These are phyloP conservation scores for Tremellales sp. DNA, from an alignment of 1,284 basidiomycete species.

Conservation along the genomic window DNA sequence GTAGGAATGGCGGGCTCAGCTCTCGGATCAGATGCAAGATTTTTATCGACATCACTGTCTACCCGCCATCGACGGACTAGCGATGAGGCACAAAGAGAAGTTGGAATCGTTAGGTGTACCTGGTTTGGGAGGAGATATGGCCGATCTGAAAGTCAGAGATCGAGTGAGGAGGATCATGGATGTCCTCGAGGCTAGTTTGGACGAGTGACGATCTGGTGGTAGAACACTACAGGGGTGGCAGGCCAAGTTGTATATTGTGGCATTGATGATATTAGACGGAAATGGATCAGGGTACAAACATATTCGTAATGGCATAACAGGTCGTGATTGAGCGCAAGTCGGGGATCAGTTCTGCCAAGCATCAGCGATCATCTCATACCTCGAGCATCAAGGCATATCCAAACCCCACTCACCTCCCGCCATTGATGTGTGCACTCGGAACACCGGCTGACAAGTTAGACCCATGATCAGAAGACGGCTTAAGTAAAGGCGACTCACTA, in stretches of 20 bases:
- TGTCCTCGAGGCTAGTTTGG: conserved; percentile 35
- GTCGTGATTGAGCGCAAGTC: too few relatives aligned
- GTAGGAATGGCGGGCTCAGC: conserved; percentile 27
- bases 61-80: conserved; percentile 32
- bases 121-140: conserved; percentile 23
- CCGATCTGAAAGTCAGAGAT: conserved; percentile 16
- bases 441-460: conserved; percentile 37
- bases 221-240: too few relatives aligned
- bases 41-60: conserved; percentile 31
- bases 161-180: conserved; percentile 36
- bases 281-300: too few relatives aligned
- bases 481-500: conserved; percentile 48
- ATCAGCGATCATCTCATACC: too few relatives aligned
- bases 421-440: conserved; percentile 46
- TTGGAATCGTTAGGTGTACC: conserved; percentile 38
- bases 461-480: neutral
- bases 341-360: neutral
- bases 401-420: conserved; percentile 44
- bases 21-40: conserved; percentile 13
- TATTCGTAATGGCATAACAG: too few relatives aligned
- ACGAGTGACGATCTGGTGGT: too few relatives aligned
- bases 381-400: too few relatives aligned
- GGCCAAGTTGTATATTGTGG: too few relatives aligned
- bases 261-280: too few relatives aligned
- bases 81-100: conserved; percentile 24